Evolutionary conservation across 139 green algal genomes (phyloP).

Genomic region (Tetradesmus lagerheimii): DNA sequence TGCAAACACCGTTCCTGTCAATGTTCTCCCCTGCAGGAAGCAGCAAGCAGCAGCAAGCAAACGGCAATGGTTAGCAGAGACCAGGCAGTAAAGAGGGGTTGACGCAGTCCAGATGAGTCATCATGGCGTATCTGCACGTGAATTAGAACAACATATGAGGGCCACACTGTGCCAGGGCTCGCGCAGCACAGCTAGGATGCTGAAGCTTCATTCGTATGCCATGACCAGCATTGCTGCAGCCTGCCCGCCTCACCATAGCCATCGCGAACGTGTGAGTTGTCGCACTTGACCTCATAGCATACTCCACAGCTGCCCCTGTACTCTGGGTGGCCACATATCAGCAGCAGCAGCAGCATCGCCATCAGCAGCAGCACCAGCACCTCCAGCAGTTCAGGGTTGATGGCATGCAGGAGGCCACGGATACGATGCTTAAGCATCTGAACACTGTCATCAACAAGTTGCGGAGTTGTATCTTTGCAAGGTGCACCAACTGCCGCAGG

Average conservation of each 20-base stretch:
- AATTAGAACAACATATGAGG: no score
- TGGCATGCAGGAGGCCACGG: neutral
- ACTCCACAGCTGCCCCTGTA: slow-evolving; percentile 56
- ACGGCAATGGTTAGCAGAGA: no score
- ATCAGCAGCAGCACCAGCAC: neutral
- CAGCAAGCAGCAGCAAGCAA: neutral
- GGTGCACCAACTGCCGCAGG: neutral
- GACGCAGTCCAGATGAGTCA: no score
- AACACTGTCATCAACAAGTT: neutral
- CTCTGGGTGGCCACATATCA: slow-evolving; percentile 45
- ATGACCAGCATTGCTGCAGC: neutral
- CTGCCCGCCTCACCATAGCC: slow-evolving; percentile 43
- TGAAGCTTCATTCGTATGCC: no score
- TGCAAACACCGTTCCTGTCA: slow-evolving; percentile 41
- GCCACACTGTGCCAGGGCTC: no score
- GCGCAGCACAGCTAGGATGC: no score
- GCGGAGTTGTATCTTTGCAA: neutral
- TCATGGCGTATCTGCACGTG: no score
- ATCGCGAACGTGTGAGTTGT: slow-evolving; percentile 14
- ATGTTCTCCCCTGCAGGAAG: neutral
- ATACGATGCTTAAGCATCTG: neutral
- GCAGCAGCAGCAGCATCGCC: neutral
- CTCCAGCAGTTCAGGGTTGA: neutral
- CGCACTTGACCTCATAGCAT: slow-evolving; percentile 65
- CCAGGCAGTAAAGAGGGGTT: no score